These are phyloP conservation scores for Ascochyta clinopodiicola DNA, from an alignment of 2,329 filamentous ascomycete species.

Conservation along the genomic window DNA sequence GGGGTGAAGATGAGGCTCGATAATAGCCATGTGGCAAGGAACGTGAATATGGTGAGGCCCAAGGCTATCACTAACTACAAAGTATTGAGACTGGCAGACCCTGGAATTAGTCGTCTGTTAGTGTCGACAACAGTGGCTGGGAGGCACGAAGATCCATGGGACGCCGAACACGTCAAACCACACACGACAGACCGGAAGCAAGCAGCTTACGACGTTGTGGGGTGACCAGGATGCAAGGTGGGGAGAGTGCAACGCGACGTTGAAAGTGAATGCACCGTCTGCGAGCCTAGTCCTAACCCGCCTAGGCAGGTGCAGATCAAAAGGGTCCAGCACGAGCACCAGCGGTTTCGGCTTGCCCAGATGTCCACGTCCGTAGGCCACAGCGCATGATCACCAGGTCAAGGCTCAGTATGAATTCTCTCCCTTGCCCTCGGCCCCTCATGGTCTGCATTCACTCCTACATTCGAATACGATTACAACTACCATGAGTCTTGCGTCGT, in stretches of 20 bases:
- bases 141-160: not conserved
- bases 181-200: not conserved
- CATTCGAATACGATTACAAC: not conserved
- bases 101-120: slow-evolving; percentile 1
- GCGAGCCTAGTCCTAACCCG: slow-evolving; percentile 1
- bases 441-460: slow-evolving; percentile 1
- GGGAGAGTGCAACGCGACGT: slow-evolving; percentile 11
- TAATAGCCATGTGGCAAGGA: not conserved
- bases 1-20: not conserved
- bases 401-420: slow-evolving; percentile 13
- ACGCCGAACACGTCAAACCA: not conserved
- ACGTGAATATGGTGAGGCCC: not conserved
- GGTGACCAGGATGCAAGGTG: slow-evolving; percentile 12
- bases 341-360: slow-evolving; percentile 14
- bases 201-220: slow-evolving; percentile 11
- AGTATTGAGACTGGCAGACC: not conserved
- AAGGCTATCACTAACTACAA: not conserved
- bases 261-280: slow-evolving; percentile 4
- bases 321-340: slow-evolving; percentile 10
- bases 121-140: not conserved
- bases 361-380: slow-evolving; percentile 17
- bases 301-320: slow-evolving; percentile 13
- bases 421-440: not conserved
- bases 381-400: slow-evolving; percentile 17
- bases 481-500: slow-evolving; percentile 9